Conservation (phyloP, 345 rosid genomes). For the Ailanthus altissimus region DNA sequence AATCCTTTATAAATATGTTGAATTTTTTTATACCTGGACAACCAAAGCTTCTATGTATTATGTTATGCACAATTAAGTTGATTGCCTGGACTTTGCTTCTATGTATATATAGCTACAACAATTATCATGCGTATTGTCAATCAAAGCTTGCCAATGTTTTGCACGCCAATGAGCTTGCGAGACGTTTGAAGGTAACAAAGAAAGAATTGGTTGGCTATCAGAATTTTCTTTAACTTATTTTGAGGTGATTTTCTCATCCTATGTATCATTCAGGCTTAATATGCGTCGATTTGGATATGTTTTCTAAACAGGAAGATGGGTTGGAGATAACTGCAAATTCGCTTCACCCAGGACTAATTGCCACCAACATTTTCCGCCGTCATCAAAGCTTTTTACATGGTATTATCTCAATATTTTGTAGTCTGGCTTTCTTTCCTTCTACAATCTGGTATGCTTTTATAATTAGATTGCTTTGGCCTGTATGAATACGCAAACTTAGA, state of each 20-base stretch:
- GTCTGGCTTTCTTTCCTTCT: not conserved
- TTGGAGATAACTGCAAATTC: conserved; percentile 65
- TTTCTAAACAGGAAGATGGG: conserved; percentile 49
- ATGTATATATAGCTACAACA: conserved; percentile 49
- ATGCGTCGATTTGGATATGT: not conserved
- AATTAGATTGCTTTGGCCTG: not conserved
- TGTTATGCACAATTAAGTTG: not conserved
- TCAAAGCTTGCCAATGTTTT: conserved; percentile 78
- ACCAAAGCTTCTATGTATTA: too few species aligned
- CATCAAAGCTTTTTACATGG: conserved; percentile 17
- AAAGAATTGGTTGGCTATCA: not conserved
- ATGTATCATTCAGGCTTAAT: not conserved
- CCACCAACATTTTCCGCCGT: conserved; percentile 63
- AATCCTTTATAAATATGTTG: not conserved
- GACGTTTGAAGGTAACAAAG: conserved; percentile 58
- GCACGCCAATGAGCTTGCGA: conserved; percentile 83
- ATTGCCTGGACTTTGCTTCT: conserved; percentile 17
- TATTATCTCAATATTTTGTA: not conserved
- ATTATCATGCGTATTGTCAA: conserved; percentile 61
- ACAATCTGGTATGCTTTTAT: not conserved
- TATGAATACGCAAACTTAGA: not conserved
- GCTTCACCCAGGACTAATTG: conserved; percentile 68
- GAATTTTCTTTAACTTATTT: not conserved
- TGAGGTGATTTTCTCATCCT: not conserved
- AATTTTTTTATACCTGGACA: not conserved